Evolutionary conservation across 2,329 filamentous ascomycete species (phyloP), one percentile per base, ranked within the genome.

Genomic region (Trichophyton schoenleinii): DNA sequence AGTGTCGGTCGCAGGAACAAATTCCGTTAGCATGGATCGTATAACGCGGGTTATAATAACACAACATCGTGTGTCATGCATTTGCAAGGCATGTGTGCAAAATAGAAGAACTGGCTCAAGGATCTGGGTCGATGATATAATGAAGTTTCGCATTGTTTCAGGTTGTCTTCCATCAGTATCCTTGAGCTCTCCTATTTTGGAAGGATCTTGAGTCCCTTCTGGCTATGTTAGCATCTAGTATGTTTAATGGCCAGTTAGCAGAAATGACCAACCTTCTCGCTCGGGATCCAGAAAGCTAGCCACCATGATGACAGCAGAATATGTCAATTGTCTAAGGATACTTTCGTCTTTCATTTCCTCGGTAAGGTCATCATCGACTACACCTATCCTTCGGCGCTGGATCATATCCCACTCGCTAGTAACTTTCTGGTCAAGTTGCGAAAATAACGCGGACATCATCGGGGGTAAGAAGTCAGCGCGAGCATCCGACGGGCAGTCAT

Each of bases 311-410:
- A 96, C 90, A 0, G 91, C 89, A 2, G 90, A 90, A 73, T 95
- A 94, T 0, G 92, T 96, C 58, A 97, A 81, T 71, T 96, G 91
- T 20, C 94, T 85, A 53, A 99, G 78, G 34, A 99, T 95, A 70
- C 92, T 97, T 73, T 99, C 94, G 5, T 89, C 87, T 74, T 96
- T 96, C 94, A 99, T 99, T 76, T 99, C 94, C 67, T 96, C 91
- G 0, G 88, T 89, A 60, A 99, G 77, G 63, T 89, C 88, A 61
- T 91, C 89, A 20, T 86, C 86, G 2, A 86, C 86, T 1, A 86
- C 81, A 48, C 82, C 81, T 11, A 84, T 77, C 70, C 78, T 69
- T 68, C 75, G 67, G 71, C 79, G 68, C 63, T 86, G 83, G 62
- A 96, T 84, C 66, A 84, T 83, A 64, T 87, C 83, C 94, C 94